Evolutionary conservation across 2,329 filamentous ascomycete species (phyloP).

Genomic region (Neofusicoccum parvum): DNA sequence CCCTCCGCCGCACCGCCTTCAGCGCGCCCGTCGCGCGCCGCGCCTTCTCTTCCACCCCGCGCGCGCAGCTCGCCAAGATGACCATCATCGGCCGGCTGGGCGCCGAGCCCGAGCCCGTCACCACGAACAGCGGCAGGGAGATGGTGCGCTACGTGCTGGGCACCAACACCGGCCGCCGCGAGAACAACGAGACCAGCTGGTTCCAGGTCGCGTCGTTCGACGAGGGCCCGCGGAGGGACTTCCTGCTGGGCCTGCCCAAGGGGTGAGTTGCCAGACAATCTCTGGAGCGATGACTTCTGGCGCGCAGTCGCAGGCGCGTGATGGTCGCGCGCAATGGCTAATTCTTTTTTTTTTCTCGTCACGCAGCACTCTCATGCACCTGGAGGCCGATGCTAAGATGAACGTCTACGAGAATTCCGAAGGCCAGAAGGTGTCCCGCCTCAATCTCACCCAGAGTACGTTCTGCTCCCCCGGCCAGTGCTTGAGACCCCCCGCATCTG

Average conservation of each 20-base stretch:
- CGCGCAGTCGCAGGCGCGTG: neutral
- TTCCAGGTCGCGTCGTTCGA: conserved; percentile 77
- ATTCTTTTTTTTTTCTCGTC: neutral
- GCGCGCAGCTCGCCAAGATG: conserved; percentile 73
- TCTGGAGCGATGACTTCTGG: neutral
- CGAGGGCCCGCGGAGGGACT: conserved; percentile 71
- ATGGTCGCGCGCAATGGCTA: neutral
- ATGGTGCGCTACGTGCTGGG: conserved; percentile 77
- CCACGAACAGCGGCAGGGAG: conserved; percentile 71
- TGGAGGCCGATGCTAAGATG: conserved; percentile 81
- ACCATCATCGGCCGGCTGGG: conserved; percentile 84
- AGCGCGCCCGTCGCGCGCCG: conserved; percentile 53
- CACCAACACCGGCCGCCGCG: conserved; percentile 65
- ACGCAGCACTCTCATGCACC: conserved; percentile 71
- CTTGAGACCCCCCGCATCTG: neutral
- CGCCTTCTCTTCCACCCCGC: conserved; percentile 72
- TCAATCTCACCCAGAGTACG: conserved; percentile 83
- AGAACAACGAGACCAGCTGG: conserved; percentile 80
- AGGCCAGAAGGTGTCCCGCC: conserved; percentile 63
- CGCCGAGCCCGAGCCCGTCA: conserved; percentile 72
- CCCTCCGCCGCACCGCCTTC: conserved; percentile 37
- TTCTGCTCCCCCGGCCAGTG: conserved; percentile 26
- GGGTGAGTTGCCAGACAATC: conserved; percentile 62
- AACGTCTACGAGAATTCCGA: conserved; percentile 68
- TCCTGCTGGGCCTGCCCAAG: conserved; percentile 73